Conservation (phyloP, 768 basidiomycete species). For the Dioszegia crocea region DNA sequence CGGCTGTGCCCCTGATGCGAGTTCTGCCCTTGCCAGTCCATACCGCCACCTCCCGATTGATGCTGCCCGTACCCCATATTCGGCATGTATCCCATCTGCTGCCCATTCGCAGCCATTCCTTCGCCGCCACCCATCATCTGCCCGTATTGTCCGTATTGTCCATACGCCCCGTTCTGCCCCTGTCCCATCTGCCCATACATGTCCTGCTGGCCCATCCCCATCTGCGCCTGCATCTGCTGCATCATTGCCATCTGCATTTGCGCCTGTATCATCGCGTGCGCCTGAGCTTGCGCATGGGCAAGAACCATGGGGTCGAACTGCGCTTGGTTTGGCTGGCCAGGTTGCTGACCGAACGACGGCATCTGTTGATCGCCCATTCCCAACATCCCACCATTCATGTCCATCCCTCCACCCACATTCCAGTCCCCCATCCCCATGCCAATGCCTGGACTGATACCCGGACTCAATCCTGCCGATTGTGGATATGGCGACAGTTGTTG, state of each 20-base stretch:
- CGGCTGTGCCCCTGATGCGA: background rate
- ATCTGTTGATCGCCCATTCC: background rate
- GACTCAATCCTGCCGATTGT: background rate
- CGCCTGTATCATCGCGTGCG: conserved; percentile 28
- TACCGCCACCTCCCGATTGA: background rate
- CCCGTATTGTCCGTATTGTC: conserved; percentile 4
- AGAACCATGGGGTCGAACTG: conserved; percentile 18
- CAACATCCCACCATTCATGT: background rate
- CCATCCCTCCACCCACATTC: conserved; percentile 4
- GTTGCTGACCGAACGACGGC: conserved; percentile 8
- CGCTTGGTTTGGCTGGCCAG: background rate
- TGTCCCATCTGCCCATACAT: background rate
- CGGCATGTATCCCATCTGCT: background rate
- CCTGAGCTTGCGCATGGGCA: conserved; percentile 20
- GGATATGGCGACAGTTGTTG: background rate
- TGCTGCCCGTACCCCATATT: background rate
- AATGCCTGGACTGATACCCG: conserved; percentile 21
- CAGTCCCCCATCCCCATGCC: background rate
- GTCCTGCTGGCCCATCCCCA: conserved; percentile 13
- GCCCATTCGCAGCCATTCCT: conserved; percentile 6
- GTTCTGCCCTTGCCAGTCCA: conserved; percentile 1
- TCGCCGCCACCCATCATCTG: conserved; percentile 20
- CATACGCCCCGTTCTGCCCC: background rate
- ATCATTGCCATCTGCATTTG: conserved; percentile 31
- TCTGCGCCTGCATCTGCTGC: conserved; percentile 28